Conservation (phyloP, 176 grass and related monocot species). For the Thalia dealbata region DNA sequence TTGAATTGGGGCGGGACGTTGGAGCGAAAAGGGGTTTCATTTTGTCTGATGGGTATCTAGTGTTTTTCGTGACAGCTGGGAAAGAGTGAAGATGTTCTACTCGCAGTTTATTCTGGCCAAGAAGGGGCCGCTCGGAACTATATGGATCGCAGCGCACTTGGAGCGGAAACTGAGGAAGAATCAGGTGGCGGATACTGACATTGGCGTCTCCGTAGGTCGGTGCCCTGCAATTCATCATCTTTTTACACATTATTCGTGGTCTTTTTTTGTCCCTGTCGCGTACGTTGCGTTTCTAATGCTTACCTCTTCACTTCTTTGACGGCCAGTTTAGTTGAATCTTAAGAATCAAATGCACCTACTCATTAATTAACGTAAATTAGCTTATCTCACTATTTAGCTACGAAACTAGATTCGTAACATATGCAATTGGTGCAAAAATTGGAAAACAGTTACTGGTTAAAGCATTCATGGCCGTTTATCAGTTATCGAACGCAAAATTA, state of each 20-base stretch:
- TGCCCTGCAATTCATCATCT: conserved; percentile 12
- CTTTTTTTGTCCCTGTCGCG: background rate
- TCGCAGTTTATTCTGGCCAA: conserved; percentile 99
- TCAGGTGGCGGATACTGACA: conserved; percentile 95
- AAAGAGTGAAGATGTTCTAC: conserved; percentile 78
- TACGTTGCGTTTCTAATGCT: background rate
- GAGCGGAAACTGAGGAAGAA: conserved; percentile 97
- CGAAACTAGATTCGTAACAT: too few species aligned
- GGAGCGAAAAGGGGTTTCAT: background rate
- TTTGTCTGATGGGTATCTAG: conserved; percentile 19
- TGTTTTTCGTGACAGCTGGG: conserved; percentile 21
- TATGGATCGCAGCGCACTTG: conserved; percentile 99
- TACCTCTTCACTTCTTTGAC: background rate
- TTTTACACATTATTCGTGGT: background rate
- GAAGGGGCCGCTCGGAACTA: conserved; percentile 95
- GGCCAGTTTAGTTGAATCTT: too few species aligned
- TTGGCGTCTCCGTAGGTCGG: conserved; percentile 96
- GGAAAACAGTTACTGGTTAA: too few species aligned
- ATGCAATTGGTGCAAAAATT: too few species aligned
- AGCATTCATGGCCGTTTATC: too few species aligned
- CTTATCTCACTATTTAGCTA: too few species aligned
- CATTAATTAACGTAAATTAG: too few species aligned
- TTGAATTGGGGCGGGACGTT: background rate
- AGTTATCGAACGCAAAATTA: too few species aligned
- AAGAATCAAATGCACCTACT: too few species aligned